Percentiles rank a stretch among this genome's conserved stretches.
phyloP scores from a whole-genome alignment of 768 basidiomycete genomes.

The Suillus alpinus region DNA sequence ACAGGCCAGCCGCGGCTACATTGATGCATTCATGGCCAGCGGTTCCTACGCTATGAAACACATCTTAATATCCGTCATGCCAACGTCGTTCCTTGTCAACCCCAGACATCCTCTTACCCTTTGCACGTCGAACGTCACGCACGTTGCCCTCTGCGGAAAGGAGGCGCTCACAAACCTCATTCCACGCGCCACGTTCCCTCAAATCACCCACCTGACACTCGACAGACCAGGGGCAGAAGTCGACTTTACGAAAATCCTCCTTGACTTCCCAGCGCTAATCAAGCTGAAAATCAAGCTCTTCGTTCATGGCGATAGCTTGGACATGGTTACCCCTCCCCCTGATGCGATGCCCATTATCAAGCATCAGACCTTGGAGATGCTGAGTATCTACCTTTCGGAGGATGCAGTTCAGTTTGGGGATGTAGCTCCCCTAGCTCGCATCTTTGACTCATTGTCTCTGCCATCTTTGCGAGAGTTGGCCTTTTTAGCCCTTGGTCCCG shows the following conservation, averaged over 20 bases:
- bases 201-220: conserved; percentile 24
- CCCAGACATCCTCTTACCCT: neutral
- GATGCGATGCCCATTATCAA: conserved; percentile 12
- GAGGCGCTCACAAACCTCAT: conserved; percentile 13
- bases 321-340: conserved; percentile 6
- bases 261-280: conserved; percentile 16
- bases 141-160: conserved; percentile 14
- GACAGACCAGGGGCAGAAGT: conserved; percentile 9
- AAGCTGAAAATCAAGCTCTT: conserved; percentile 16
- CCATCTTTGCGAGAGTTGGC: conserved; percentile 16
- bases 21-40: conserved; percentile 16
- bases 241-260: conserved; percentile 14
- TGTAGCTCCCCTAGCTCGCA: conserved; percentile 10
- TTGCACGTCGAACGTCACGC: conserved; percentile 16
- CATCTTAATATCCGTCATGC: conserved; percentile 16
- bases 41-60: conserved; percentile 14
- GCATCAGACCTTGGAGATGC: neutral
- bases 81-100: conserved; percentile 7
- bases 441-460: conserved; percentile 22
- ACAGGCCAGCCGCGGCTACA: conserved; percentile 16
- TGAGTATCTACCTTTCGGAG: conserved; percentile 20
- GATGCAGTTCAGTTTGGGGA: conserved; percentile 22
- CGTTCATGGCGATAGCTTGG: conserved; percentile 11
- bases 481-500: conserved; percentile 7
- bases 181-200: conserved; percentile 13